These are phyloP conservation scores for Ceriops zippeliana DNA, from an alignment of 345 rosid species.

Conservation along the genomic window DNA sequence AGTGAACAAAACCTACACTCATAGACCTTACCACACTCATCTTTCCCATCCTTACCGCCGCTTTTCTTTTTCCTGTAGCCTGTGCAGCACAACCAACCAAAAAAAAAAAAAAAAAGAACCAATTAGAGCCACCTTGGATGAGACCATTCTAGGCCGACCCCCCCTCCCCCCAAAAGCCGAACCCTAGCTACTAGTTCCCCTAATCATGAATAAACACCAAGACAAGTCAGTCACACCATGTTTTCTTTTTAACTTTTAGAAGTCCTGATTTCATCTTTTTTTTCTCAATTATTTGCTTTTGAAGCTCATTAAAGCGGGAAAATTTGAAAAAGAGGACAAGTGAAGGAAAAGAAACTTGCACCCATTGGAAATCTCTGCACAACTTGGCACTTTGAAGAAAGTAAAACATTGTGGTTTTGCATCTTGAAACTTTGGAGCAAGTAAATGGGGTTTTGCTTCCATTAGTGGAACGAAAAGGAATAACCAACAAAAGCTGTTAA, in stretches of 20 bases:
- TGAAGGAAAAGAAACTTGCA: neutral
- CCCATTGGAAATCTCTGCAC: neutral
- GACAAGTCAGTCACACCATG: conserved; percentile 5
- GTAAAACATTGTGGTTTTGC: neutral
- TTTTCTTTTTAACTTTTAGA: neutral
- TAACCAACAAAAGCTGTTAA: too few species aligned
- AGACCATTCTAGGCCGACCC: conserved; percentile 29
- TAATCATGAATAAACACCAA: neutral
- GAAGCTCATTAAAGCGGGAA: neutral
- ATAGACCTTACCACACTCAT: conserved; percentile 83
- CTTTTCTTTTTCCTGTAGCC: conserved; percentile 58
- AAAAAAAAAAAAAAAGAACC: conserved; percentile 17
- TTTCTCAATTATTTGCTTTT: conserved; percentile 4
- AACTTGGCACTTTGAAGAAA: neutral
- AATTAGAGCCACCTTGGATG: conserved; percentile 40
- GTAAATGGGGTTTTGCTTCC: neutral
- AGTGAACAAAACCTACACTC: conserved; percentile 99
- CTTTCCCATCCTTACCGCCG: conserved; percentile 75
- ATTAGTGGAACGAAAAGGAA: too few species aligned
- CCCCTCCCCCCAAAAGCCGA: conserved; percentile 17
- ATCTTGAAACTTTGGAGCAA: neutral
- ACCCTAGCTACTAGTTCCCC: conserved; percentile 29
- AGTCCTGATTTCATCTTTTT: neutral
- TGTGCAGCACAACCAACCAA: conserved; percentile 13
- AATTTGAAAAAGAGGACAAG: neutral